phyloP scores from a whole-genome alignment of 768 basidiomycete genomes.

The Psilocybe azurescens region DNA sequence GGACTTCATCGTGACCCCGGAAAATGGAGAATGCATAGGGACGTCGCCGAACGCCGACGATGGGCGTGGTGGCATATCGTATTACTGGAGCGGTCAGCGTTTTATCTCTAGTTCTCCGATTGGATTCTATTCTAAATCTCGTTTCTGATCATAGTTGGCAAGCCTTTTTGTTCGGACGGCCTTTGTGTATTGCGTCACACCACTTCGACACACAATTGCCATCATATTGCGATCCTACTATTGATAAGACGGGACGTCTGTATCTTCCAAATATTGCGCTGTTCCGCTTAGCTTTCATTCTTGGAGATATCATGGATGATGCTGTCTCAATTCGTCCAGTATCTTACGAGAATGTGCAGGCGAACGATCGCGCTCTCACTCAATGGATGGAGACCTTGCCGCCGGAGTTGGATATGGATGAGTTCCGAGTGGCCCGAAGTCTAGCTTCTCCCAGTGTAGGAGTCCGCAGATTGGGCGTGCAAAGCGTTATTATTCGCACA shows the following conservation, averaged over 20 bases:
- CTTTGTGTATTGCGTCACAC: conserved; percentile 74
- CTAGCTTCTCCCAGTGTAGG: conserved; percentile 65
- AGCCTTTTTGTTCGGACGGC: conserved; percentile 86
- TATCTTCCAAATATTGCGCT: conserved; percentile 79
- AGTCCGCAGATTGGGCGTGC: conserved; percentile 74
- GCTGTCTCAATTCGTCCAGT: conserved; percentile 84
- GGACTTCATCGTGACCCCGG: conserved; percentile 88
- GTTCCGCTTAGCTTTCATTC: conserved; percentile 76
- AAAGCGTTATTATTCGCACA: conserved; percentile 80
- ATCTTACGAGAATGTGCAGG: conserved; percentile 72
- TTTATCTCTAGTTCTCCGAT: not conserved
- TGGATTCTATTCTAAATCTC: conserved; percentile 3
- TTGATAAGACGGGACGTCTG: conserved; percentile 68
- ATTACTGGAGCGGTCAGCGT: conserved; percentile 71
- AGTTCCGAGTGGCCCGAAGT: conserved; percentile 73
- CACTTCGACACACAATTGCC: conserved; percentile 87
- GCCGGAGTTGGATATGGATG: conserved; percentile 75
- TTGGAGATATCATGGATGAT: conserved; percentile 87
- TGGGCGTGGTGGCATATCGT: conserved; percentile 95
- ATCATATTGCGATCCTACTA: conserved; percentile 63
- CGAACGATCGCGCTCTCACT: conserved; percentile 71
- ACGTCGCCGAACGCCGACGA: conserved; percentile 75
- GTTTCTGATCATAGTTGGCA: conserved; percentile 65
- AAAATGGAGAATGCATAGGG: conserved; percentile 72
- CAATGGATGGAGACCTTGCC: conserved; percentile 85